Base-by-base conservation (phyloP, 441 rosid genomes). In the Dalechampia spathulata region DNA sequence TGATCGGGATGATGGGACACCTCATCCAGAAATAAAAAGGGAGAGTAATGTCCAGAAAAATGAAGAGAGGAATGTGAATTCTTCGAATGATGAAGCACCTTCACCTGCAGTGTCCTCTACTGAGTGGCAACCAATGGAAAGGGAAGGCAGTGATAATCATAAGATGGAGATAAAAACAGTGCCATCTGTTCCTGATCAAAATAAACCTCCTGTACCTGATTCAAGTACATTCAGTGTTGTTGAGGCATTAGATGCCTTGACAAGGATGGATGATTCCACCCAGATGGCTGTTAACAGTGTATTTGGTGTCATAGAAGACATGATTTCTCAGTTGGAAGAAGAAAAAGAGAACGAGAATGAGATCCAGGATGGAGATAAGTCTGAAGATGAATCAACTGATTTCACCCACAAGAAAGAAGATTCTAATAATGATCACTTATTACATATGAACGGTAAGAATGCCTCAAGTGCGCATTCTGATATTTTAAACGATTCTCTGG, bases 201-300 rank as follows among this genome's bases (percentile, higher is more conserved):
- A 71, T 68, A 76, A 61, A 61, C 58, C 83, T 30, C 52, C 60
- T 40, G 5, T 54, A 28, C 22, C 83, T 41, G 83, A 67, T 73
- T 61, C 83, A 55, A 69, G 15, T 30, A 21, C 80, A 44, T 86
- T 90, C 63, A 72, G 62, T 70, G 95, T 87, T 65, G 70, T 79
- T 45, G 80, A 86, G 71, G 97, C 99, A 66, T 72, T 94, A 22
- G 92, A 87, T 76, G 92, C 99, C 57, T 73, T 87, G 61, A 76
- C 97, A 48, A 96, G 90, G 65, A 84, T 94, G 73, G 96, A 94
- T 80, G 97, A 94, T 77, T 83, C 97, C 62, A 90, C 97, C 41
- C 99, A 90, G 67, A 83, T 90, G 62, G 97, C 99, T 66, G 97
- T 94, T 57, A 94, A 94, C 58, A 94, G 87, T 70, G 98, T 90